phyloP scores from a whole-genome alignment of 2,329 filamentous ascomycete species.

The Diaporthe ampelina region DNA sequence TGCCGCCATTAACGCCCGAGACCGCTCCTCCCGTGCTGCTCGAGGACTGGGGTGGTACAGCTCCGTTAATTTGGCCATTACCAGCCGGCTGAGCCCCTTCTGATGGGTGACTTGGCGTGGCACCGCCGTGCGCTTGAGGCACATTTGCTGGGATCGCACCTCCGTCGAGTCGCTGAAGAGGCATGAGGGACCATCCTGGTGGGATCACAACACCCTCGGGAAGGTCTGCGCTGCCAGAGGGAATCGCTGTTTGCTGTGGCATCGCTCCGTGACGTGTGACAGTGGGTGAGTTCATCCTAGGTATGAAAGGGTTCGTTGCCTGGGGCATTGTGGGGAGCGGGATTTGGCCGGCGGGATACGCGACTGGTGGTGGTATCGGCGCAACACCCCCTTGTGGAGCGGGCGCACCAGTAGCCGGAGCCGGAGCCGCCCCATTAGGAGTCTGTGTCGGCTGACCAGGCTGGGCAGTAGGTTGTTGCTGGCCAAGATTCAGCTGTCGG shows the following conservation, averaged over 20 bases:
- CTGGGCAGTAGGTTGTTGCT: conserved; percentile 38
- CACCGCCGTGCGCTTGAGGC: background rate
- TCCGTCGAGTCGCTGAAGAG: conserved; percentile 66
- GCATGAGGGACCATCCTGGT: conserved; percentile 74
- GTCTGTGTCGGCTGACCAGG: conserved; percentile 32
- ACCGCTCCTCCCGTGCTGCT: background rate
- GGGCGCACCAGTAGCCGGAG: conserved; percentile 4
- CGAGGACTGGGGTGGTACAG: conserved; percentile 5
- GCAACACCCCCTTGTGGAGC: conserved; percentile 11
- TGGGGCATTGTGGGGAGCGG: conserved; percentile 39
- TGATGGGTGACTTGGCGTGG: conserved; percentile 22
- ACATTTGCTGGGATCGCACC: conserved; percentile 27
- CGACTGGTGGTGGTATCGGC: conserved; percentile 41
- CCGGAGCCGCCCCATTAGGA: conserved; percentile 8
- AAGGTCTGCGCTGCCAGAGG: conserved; percentile 71
- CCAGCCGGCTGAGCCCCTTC: conserved; percentile 41
- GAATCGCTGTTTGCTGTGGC: conserved; percentile 64
- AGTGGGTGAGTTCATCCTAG: conserved; percentile 56
- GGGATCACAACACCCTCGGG: conserved; percentile 76
- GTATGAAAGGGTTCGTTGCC: conserved; percentile 42
- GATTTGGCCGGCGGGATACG: conserved; percentile 45
- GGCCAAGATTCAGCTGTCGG: conserved; percentile 63
- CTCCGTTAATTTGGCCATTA: background rate
- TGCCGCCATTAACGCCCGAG: background rate
- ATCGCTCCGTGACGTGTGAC: conserved; percentile 63